These are phyloP conservation scores for Chaetoscypha palmicola DNA, from an alignment of 2,329 filamentous ascomycete species.

Conservation along the genomic window DNA sequence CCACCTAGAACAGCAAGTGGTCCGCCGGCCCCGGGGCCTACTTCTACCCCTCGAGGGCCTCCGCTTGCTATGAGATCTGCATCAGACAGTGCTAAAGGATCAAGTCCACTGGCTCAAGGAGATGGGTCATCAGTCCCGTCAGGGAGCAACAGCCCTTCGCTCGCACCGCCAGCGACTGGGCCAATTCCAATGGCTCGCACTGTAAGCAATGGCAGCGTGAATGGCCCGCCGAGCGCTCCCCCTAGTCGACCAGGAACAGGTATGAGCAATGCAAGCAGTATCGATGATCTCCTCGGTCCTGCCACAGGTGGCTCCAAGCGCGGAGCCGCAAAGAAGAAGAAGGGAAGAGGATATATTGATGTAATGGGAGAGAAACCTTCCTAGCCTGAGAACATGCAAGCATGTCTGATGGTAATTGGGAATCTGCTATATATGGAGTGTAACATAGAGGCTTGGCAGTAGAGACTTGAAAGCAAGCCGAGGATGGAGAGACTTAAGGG, in stretches of 20 bases:
- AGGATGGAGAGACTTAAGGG: no score
- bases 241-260: slow-evolving; percentile 68
- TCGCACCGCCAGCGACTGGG: slow-evolving; percentile 16
- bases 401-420: not conserved
- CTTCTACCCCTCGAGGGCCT: slow-evolving; percentile 4
- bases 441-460: not conserved
- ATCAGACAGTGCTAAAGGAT: slow-evolving; percentile 28
- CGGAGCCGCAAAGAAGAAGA: slow-evolving; percentile 59
- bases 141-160: slow-evolving; percentile 1
- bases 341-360: slow-evolving; percentile 85
- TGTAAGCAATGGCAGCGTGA: slow-evolving; percentile 19
- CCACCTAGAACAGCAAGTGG: slow-evolving; percentile 33
- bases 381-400: no score
- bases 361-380: slow-evolving; percentile 60
- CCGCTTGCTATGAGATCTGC: slow-evolving; percentile 1
- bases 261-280: slow-evolving; percentile 86
- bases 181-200: slow-evolving; percentile 19
- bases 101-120: slow-evolving; percentile 14
- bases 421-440: not conserved
- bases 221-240: slow-evolving; percentile 34
- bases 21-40: slow-evolving; percentile 6
- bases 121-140: slow-evolving; percentile 5
- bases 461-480: not conserved
- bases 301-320: slow-evolving; percentile 60
- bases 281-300: slow-evolving; percentile 83